Evolutionary conservation across 768 basidiomycete species (phyloP).

Genomic region (Albatrellus ellisii): DNA sequence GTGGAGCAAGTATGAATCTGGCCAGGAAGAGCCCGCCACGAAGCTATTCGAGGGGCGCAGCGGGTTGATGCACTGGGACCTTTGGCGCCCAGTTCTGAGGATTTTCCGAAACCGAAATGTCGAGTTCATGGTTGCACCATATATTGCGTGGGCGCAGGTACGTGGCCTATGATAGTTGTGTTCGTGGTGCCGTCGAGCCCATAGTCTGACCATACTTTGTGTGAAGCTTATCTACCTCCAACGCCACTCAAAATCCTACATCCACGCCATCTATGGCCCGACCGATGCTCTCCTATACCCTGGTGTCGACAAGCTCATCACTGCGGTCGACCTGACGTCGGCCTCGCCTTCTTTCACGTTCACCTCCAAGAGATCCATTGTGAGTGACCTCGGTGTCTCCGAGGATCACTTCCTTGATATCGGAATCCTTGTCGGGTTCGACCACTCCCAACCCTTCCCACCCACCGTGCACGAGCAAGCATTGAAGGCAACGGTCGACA

Average conservation of each 20-base stretch:
- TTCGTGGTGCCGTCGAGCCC: constrained; percentile 1
- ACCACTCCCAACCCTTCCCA: constrained; percentile 69
- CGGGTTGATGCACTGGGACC: constrained; percentile 68
- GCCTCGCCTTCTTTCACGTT: constrained; percentile 65
- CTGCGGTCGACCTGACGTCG: constrained; percentile 65
- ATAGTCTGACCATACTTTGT: constrained; percentile 3
- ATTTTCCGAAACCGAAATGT: constrained; percentile 92
- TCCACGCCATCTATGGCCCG: constrained; percentile 87
- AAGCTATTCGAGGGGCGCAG: constrained; percentile 70
- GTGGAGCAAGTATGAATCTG: constrained; percentile 89
- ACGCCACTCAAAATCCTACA: constrained; percentile 85
- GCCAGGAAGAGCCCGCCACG: constrained; percentile 81
- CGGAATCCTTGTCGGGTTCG: constrained; percentile 83
- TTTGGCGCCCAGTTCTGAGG: constrained; percentile 87
- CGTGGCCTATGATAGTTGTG: constrained; percentile 20
- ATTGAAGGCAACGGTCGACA: constrained; percentile 77
- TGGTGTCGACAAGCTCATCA: constrained; percentile 80
- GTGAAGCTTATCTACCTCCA: constrained; percentile 85
- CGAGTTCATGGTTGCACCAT: constrained; percentile 93
- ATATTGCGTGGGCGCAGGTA: constrained; percentile 93
- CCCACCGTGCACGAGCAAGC: constrained; percentile 72
- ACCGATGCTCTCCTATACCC: constrained; percentile 87
- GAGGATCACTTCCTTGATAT: constrained; percentile 95
- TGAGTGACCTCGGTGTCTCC: constrained; percentile 48
- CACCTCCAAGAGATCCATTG: constrained; percentile 65